Conservation (phyloP, 192 early-diverging fungal genomes). For the Umbelopsis vinacea region DNA sequence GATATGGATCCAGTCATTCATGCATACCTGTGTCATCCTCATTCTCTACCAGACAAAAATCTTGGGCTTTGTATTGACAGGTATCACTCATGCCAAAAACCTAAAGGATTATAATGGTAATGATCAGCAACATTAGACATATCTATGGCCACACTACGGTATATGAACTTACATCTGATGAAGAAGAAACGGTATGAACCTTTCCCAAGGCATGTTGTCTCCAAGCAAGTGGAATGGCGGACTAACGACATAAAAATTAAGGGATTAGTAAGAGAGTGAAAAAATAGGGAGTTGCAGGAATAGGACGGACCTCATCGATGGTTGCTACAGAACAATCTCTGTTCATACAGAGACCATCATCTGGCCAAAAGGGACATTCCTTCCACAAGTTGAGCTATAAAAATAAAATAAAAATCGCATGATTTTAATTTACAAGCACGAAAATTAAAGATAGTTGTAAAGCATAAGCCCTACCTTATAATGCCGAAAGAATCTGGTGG, state of each 20-base stretch:
- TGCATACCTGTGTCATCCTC: constrained; percentile 53
- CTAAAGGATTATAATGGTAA: constrained; percentile 36
- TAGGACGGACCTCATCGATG: constrained; percentile 66
- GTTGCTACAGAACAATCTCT: constrained; percentile 84
- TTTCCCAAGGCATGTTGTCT: constrained; percentile 67
- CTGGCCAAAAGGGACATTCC: constrained; percentile 90
- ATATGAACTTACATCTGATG: constrained; percentile 49
- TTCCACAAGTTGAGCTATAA: constrained; percentile 81
- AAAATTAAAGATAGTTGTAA: neutral
- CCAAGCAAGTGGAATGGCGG: constrained; percentile 52
- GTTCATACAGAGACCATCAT: constrained; percentile 80
- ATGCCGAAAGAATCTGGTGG: constrained; percentile 89
- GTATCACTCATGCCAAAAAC: constrained; percentile 55
- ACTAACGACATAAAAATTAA: constrained; percentile 33
- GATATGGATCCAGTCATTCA: neutral
- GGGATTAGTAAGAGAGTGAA: neutral
- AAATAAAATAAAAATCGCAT: neutral
- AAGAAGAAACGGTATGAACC: constrained; percentile 65
- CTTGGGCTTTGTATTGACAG: constrained; percentile 71
- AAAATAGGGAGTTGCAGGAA: neutral
- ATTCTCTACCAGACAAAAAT: constrained; percentile 91
- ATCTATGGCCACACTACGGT: neutral
- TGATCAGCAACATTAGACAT: constrained; percentile 28
- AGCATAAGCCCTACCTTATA: constrained; percentile 65
- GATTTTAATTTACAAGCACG: too few species aligned